A percentile compares a stretch with the other conserved stretches of the same genome.
phyloP scores from a whole-genome alignment of 1,284 basidiomycete species.

The Irpex lacteus region DNA sequence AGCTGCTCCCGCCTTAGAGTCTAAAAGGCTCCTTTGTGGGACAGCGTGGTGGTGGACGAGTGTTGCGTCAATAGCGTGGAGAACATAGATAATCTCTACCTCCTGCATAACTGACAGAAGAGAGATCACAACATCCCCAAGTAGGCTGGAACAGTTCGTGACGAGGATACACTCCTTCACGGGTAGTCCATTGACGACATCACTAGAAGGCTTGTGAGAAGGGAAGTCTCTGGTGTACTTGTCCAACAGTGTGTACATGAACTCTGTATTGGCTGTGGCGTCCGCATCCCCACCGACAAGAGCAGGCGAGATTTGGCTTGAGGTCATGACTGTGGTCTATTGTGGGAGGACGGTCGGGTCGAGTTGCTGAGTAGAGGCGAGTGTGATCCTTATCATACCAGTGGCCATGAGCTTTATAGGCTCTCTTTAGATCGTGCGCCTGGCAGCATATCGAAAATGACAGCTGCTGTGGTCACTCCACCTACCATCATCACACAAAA shows the following conservation, averaged over 20 bases:
- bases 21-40: no score
- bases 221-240: neutral
- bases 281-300: no score
- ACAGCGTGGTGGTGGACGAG: no score
- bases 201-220: neutral
- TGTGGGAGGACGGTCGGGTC: neutral
- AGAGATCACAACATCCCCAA: constrained; percentile 17
- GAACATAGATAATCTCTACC: constrained; percentile 17
- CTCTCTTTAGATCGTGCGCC: no score
- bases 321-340: no score
- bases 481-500: no score
- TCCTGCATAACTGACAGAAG: constrained; percentile 19
- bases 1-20: no score
- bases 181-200: neutral
- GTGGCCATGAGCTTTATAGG: no score
- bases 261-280: neutral
- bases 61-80: constrained; percentile 17
- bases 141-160: constrained; percentile 22
- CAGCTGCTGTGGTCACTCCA: no score
- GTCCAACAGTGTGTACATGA: neutral
- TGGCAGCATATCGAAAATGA: no score
- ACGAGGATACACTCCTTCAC: constrained; percentile 16
- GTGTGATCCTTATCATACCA: no score
- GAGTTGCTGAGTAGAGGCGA: neutral
- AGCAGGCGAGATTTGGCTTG: no score